phyloP scores from a whole-genome alignment of 495 filamentous ascomycete genomes.

The Aspergillus incahuasiensis region DNA sequence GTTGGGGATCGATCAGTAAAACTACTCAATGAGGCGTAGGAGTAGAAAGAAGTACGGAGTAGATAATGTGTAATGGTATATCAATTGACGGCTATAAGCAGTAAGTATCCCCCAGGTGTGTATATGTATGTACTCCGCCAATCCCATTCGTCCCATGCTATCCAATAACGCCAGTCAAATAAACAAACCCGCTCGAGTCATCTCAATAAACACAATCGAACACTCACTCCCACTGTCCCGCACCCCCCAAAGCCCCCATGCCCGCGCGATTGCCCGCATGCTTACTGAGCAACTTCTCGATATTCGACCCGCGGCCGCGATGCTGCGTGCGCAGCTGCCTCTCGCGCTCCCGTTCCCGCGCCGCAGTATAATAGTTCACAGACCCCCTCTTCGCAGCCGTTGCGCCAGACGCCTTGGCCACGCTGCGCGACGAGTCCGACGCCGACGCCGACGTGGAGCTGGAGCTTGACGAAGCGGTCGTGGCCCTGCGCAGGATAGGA shows the following conservation, averaged over 20 bases:
- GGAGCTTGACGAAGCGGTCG: constrained; percentile 35
- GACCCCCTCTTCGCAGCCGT: constrained; percentile 67
- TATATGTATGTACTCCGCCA: constrained; percentile 5
- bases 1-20: constrained; percentile 2
- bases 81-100: background rate
- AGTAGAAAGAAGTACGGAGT: constrained; percentile 4
- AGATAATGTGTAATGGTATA: background rate
- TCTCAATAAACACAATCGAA: background rate
- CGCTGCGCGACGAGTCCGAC: constrained; percentile 30
- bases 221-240: constrained; percentile 37
- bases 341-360: constrained; percentile 65
- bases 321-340: constrained; percentile 48
- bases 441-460: constrained; percentile 23
- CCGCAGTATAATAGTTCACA: constrained; percentile 79
- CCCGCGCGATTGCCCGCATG: constrained; percentile 25
- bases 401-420: constrained; percentile 38
- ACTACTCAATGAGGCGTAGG: no score
- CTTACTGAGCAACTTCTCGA: constrained; percentile 35
- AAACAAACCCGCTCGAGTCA: background rate
- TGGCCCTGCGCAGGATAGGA: constrained; percentile 71
- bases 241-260: constrained; percentile 29
- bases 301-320: constrained; percentile 35
- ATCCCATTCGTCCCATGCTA: background rate
- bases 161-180: background rate
- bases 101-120: background rate